Evolutionary conservation across 2,329 filamentous ascomycete species (phyloP).

Genomic region (Claviceps spartinae): DNA sequence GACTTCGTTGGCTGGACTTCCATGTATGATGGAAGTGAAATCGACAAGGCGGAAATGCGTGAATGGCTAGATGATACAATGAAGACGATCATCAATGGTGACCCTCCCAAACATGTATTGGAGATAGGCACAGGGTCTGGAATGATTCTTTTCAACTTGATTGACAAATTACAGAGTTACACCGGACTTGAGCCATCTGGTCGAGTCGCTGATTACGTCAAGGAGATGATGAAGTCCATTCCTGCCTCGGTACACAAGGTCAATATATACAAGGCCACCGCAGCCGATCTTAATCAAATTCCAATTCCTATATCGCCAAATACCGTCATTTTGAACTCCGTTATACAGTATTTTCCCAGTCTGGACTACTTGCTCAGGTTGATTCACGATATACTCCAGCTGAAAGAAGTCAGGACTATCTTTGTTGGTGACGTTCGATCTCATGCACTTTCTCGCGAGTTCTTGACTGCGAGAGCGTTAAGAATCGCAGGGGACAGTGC

Average conservation of each 20-base stretch:
- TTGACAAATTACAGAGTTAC: constrained; percentile 10
- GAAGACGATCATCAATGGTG: constrained; percentile 7
- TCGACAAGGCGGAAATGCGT: constrained; percentile 16
- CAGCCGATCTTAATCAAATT: neutral
- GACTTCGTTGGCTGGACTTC: constrained; percentile 21
- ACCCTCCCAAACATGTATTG: constrained; percentile 8
- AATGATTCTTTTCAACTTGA: constrained; percentile 19
- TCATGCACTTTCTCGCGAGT: constrained; percentile 7
- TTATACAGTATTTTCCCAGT: constrained; percentile 16
- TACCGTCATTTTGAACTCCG: constrained; percentile 16
- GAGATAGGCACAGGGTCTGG: constrained; percentile 19
- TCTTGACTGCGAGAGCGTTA: neutral
- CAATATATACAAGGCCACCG: neutral
- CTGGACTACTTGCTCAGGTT: constrained; percentile 12
- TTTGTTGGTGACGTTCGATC: constrained; percentile 14
- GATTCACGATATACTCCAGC: constrained; percentile 3
- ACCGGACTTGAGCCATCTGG: constrained; percentile 16
- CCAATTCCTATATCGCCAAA: constrained; percentile 1
- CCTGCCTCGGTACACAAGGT: constrained; percentile 6
- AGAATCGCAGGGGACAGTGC: neutral
- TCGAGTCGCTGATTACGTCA: constrained; percentile 11
- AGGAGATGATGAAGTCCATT: constrained; percentile 4
- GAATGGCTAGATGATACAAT: constrained; percentile 21
- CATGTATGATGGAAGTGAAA: constrained; percentile 16
- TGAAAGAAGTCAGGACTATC: neutral